These are phyloP conservation scores for Talaromyces sp. DNA, from an alignment of 2,329 filamentous ascomycete genomes.

Conservation along the genomic window DNA sequence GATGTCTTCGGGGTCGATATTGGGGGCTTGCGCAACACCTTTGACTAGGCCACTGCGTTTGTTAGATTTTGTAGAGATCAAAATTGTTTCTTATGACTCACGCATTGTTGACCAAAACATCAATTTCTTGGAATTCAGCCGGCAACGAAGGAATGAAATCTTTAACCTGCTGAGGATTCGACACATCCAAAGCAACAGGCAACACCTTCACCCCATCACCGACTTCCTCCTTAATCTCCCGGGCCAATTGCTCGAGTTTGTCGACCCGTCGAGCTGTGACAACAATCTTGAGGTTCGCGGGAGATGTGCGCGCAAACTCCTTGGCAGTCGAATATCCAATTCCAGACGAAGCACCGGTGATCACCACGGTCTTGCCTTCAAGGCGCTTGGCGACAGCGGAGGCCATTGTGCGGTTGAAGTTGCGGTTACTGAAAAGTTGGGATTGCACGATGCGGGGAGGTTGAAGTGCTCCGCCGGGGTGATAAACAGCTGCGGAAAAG, in stretches of 20 bases:
- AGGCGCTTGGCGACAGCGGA: conserved; percentile 78
- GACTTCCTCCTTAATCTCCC: conserved; percentile 72
- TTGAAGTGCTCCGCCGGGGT: not conserved
- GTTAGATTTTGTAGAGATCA: conserved; percentile 18
- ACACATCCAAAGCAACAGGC: conserved; percentile 82
- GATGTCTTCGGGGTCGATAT: conserved; percentile 80
- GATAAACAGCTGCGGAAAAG: conserved; percentile 11
- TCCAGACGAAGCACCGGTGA: conserved; percentile 90
- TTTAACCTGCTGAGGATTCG: conserved; percentile 70
- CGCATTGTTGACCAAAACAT: conserved; percentile 96
- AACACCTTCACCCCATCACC: conserved; percentile 78
- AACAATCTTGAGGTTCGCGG: conserved; percentile 76
- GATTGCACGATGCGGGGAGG: conserved; percentile 4
- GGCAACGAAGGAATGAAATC: conserved; percentile 72
- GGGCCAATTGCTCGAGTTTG: conserved; percentile 70
- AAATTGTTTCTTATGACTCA: conserved; percentile 47
- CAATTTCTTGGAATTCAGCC: conserved; percentile 76
- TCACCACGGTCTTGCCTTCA: conserved; percentile 84
- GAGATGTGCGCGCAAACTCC: conserved; percentile 86
- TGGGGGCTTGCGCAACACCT: conserved; percentile 79
- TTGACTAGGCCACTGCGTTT: conserved; percentile 74
- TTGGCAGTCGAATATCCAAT: conserved; percentile 76
- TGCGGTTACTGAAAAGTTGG: not conserved
- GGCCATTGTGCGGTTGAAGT: conserved; percentile 54
- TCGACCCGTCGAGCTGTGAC: conserved; percentile 86